These are phyloP conservation scores for Colletotrichum sp. DNA, from an alignment of 2,329 filamentous ascomycete species.

Conservation along the genomic window DNA sequence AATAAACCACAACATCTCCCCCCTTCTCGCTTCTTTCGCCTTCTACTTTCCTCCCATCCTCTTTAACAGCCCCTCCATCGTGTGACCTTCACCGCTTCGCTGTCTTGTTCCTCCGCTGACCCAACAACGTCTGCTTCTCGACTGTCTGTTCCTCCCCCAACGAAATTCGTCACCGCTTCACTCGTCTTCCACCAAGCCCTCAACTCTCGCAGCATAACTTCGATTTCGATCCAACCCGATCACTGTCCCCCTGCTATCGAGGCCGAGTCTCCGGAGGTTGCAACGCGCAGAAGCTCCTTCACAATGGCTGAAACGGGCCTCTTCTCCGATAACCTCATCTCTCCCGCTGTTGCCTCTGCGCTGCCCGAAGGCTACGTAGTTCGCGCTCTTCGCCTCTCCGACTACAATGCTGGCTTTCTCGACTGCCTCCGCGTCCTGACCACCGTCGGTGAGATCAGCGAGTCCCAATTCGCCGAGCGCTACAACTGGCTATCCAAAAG, in stretches of 20 bases:
- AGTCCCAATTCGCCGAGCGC: conserved; percentile 76
- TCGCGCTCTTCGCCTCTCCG: conserved; percentile 77
- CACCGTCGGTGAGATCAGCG: conserved; percentile 85
- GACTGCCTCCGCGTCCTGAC: conserved; percentile 92
- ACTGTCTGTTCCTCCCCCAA: neutral
- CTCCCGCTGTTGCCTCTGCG: conserved; percentile 70
- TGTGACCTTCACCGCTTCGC: conserved; percentile 4
- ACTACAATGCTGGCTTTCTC: conserved; percentile 84
- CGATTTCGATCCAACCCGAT: neutral
- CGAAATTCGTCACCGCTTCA: conserved; percentile 6
- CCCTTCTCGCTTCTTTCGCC: neutral
- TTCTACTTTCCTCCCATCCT: neutral
- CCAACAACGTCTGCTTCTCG: neutral
- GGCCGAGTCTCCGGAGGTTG: neutral
- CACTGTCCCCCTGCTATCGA: neutral
- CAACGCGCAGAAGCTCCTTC: neutral
- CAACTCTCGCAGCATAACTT: neutral
- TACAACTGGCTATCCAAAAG: conserved; percentile 82
- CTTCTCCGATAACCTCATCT: conserved; percentile 80
- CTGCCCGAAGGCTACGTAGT: conserved; percentile 85
- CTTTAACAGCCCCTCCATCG: neutral
- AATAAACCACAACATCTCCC: neutral
- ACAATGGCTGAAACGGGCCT: conserved; percentile 59
- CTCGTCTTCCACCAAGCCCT: neutral
- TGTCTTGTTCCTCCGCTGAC: neutral